Evolutionary conservation across 169 alveolate species (phyloP), one percentile per base, ranked within the genome.

Genomic region (Plasmodium adleri): DNA sequence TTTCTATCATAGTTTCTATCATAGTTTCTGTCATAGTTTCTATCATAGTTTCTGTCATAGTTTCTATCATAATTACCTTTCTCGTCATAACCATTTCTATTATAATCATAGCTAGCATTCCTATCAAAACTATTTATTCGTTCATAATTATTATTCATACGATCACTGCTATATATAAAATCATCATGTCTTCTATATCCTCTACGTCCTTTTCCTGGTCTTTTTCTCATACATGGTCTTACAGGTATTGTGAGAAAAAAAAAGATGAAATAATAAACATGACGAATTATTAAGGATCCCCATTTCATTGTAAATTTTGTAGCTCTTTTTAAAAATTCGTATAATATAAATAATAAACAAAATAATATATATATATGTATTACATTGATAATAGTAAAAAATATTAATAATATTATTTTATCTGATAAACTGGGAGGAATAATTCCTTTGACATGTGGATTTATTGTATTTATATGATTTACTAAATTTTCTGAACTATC

Each of bases 291-390:
- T 10, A 62, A 28, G 8, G 7, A n/a, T 6, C 12, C 26, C 62
- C 88, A 75, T 67, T 7, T 26, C 2, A 60, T 62, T 47, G 49
- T 20, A 10, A 49, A 75, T 2, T 0, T 13, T 1, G 28, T 22
- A 26, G 26, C 39, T 66, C 39, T 62, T 62, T 62, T 75, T 1
- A 47, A n/a, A 47, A 62, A 54, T 52, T 75, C 64, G 49, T 12
- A 47, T 8, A 64, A 13, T 47, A 75, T 12, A 66, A 60, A 75
- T 15, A 75, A 28, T 6, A 75, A 15, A 62, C 64, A 75, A 75
- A 75, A 75, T 10, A 75, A 49, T 60, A 75, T 62, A 60, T 75
- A 75, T 54, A 75, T 39, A 45, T 75, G 88, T 22, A 75, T 75
- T 28, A 56, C 32, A 62, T 75, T 75, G 1, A 75, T 67, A 15